A percentile compares a stretch with the other conserved stretches of the same genome.
Conservation (phyloP, 2,329 filamentous ascomycete species). For the Xylariomycetidae sp. region DNA sequence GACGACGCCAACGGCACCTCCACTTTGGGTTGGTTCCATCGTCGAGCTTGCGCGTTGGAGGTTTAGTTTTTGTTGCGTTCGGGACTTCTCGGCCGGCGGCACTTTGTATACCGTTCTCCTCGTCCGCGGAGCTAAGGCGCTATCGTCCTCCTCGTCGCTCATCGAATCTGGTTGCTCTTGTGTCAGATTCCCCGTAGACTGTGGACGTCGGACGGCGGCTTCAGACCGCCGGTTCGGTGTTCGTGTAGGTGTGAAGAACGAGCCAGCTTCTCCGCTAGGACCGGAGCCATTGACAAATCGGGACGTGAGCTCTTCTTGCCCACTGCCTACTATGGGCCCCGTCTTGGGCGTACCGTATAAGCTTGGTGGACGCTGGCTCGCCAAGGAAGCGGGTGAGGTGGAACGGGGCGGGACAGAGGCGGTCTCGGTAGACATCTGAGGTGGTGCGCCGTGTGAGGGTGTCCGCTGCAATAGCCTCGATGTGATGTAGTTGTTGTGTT, state of each 20-base stretch:
- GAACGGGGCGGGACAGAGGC: conserved; percentile 40
- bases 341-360: conserved; percentile 32
- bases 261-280: conserved; percentile 43
- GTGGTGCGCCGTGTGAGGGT: conserved; percentile 56
- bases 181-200: conserved; percentile 36
- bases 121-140: conserved; percentile 42
- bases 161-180: conserved; percentile 22
- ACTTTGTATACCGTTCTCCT: conserved; percentile 34
- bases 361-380: conserved; percentile 34
- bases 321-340: conserved; percentile 32
- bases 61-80: conserved; percentile 72
- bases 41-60: conserved; percentile 68
- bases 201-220: conserved; percentile 32
- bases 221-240: conserved; percentile 28
- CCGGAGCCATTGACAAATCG: conserved; percentile 54
- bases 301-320: conserved; percentile 48
- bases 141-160: conserved; percentile 36
- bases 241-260: conserved; percentile 41
- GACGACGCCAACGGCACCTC: conserved; percentile 32
- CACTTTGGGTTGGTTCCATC: conserved; percentile 58
- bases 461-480: conserved; percentile 62
- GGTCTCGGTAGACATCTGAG: conserved; percentile 60
- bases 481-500: conserved; percentile 63
- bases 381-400: conserved; percentile 30
- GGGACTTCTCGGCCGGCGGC: conserved; percentile 51